Evolutionary conservation across 371 early-diverging fungal genomes (phyloP).

Genomic region (Apophysomyces sp.): DNA sequence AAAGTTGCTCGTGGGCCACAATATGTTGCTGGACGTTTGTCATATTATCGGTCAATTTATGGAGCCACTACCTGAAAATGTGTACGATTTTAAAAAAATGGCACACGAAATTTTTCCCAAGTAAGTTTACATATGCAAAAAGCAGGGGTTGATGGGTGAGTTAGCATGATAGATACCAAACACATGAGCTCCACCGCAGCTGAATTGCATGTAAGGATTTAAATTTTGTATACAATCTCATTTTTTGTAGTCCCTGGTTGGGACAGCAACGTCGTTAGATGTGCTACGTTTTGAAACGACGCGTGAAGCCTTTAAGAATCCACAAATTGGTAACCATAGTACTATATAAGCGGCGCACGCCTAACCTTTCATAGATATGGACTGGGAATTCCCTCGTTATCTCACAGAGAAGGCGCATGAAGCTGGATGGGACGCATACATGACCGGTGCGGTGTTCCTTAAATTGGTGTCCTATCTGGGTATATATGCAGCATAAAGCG

Average conservation of each 20-base stretch:
- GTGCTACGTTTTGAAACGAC: slow-evolving; percentile 40
- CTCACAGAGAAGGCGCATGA: slow-evolving; percentile 68
- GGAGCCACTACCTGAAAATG: slow-evolving; percentile 62
- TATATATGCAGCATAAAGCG: slow-evolving; percentile 4
- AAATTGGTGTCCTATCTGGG: slow-evolving; percentile 31
- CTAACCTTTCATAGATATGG: slow-evolving; percentile 25
- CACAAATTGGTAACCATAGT: slow-evolving; percentile 46
- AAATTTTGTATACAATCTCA: neutral
- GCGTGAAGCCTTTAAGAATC: slow-evolving; percentile 41
- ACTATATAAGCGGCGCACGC: neutral
- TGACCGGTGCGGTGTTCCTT: slow-evolving; percentile 66
- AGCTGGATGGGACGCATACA: slow-evolving; percentile 90
- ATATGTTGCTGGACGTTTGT: slow-evolving; percentile 78
- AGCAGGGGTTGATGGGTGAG: neutral
- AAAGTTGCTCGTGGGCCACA: slow-evolving; percentile 84
- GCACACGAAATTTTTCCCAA: slow-evolving; percentile 56
- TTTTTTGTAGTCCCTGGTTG: slow-evolving; percentile 21
- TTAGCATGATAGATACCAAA: slow-evolving; percentile 81
- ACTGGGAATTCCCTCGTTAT: slow-evolving; percentile 40
- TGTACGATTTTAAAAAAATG: slow-evolving; percentile 60
- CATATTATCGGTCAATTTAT: slow-evolving; percentile 75
- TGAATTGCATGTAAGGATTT: slow-evolving; percentile 41
- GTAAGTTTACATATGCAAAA: slow-evolving; percentile 24
- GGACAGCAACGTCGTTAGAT: slow-evolving; percentile 38
- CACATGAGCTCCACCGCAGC: slow-evolving; percentile 61